Evolutionary conservation across 192 early-diverging fungal species (phyloP).

Genomic region (Funneliformis mosseae): DNA sequence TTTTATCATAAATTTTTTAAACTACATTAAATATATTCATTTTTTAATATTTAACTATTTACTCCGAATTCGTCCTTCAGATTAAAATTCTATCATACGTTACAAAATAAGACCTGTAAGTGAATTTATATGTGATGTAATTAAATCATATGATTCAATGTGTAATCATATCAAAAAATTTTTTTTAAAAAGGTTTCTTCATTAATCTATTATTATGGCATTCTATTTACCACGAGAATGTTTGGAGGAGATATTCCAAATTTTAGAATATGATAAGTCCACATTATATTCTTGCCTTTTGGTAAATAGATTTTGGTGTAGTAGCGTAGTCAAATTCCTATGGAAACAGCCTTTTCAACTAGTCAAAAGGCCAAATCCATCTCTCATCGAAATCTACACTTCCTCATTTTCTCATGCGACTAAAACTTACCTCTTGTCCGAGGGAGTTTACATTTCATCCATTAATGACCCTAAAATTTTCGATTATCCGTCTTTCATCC

Average conservation of each 20-base stretch:
- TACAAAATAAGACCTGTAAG: too few relatives aligned
- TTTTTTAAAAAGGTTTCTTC: neutral
- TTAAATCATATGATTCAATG: too few relatives aligned
- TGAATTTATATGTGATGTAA: too few relatives aligned
- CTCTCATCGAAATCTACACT: conserved; percentile 4
- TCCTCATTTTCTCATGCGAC: neutral
- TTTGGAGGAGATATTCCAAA: conserved; percentile 8
- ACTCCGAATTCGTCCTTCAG: too few relatives aligned
- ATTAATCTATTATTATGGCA: neutral
- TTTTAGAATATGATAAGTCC: conserved; percentile 16
- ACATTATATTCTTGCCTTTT: conserved; percentile 8
- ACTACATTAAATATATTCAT: too few relatives aligned
- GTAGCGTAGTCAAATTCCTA: neutral
- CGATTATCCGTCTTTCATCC: conserved; percentile 6
- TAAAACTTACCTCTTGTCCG: neutral
- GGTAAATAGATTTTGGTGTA: conserved; percentile 17
- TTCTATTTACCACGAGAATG: conserved; percentile 1
- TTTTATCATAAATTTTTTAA: too few relatives aligned
- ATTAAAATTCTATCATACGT: too few relatives aligned
- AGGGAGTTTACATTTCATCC: neutral
- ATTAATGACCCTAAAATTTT: neutral
- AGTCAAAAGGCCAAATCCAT: neutral
- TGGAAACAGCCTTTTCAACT: conserved; percentile 22
- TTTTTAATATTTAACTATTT: too few relatives aligned
- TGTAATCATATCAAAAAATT: neutral